A percentile compares a stretch with the other conserved stretches of the same genome.
These are phyloP conservation scores for Tricholoma matsutake DNA, from an alignment of 768 basidiomycete genomes.

Conservation along the genomic window DNA sequence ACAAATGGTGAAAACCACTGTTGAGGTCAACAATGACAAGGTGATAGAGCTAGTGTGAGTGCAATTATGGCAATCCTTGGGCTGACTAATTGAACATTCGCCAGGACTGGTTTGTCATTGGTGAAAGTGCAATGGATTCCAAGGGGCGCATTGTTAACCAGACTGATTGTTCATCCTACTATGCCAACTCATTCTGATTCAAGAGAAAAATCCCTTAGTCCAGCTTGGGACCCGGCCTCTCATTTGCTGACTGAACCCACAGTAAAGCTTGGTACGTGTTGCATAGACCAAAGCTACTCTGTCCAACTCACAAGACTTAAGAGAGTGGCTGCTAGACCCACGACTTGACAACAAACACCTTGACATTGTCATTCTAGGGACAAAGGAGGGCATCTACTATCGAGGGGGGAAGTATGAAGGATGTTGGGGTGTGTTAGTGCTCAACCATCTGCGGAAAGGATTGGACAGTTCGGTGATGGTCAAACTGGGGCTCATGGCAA, in stretches of 20 bases:
- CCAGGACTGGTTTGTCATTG: background rate
- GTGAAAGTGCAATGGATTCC: background rate
- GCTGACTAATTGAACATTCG: background rate
- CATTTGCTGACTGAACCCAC: background rate
- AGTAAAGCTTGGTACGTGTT: background rate
- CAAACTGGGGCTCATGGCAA: too few species aligned
- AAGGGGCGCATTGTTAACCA: background rate
- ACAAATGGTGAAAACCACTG: background rate
- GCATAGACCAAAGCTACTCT: background rate
- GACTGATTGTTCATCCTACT: background rate
- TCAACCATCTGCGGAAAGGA: background rate
- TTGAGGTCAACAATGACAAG: background rate
- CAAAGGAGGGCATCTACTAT: background rate
- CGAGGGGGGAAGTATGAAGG: background rate
- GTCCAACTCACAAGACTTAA: background rate
- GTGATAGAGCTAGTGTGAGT: background rate
- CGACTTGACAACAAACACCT: background rate
- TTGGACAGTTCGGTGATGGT: too few species aligned
- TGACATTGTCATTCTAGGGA: too few species aligned
- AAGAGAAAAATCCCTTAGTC: background rate
- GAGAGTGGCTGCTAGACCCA: background rate
- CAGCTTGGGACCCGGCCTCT: background rate
- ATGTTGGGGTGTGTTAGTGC: background rate
- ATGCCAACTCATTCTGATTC: background rate
- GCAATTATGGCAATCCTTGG: background rate